These are phyloP conservation scores for Clitopilus hobsonii DNA, from an alignment of 768 basidiomycete species.

Conservation along the genomic window DNA sequence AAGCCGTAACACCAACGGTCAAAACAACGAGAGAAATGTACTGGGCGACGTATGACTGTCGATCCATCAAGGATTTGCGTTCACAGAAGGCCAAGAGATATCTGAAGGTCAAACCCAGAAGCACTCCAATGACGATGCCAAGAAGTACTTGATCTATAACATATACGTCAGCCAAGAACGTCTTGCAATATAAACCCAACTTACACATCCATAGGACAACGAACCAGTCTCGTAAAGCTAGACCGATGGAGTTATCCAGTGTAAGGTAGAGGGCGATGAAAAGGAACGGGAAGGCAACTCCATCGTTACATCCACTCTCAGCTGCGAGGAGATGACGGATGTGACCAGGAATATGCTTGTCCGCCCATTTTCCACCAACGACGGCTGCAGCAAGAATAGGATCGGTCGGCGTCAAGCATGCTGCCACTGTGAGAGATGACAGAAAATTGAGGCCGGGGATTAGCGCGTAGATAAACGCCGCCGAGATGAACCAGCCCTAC, in stretches of 20 bases:
- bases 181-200: conserved; percentile 26
- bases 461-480: conserved; percentile 85
- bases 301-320: conserved; percentile 94
- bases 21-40: conserved; percentile 81
- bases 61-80: conserved; percentile 79
- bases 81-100: conserved; percentile 94
- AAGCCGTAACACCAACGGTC: conserved; percentile 76
- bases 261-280: conserved; percentile 86
- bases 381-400: conserved; percentile 91
- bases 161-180: conserved; percentile 5
- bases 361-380: conserved; percentile 93
- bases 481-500: conserved; percentile 93
- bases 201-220: conserved; percentile 81
- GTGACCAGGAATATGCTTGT: conserved; percentile 92
- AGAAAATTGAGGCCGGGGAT: conserved; percentile 89
- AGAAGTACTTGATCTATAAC: conserved; percentile 72
- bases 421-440: conserved; percentile 84
- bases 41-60: conserved; percentile 93
- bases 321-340: conserved; percentile 60
- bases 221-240: conserved; percentile 85
- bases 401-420: conserved; percentile 92
- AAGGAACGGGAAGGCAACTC: conserved; percentile 93
- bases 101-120: conserved; percentile 75
- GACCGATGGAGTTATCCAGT: conserved; percentile 56
- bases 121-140: conserved; percentile 68